Base-by-base conservation (phyloP, 768 basidiomycete species). In the Lanmaoa rubissima region DNA sequence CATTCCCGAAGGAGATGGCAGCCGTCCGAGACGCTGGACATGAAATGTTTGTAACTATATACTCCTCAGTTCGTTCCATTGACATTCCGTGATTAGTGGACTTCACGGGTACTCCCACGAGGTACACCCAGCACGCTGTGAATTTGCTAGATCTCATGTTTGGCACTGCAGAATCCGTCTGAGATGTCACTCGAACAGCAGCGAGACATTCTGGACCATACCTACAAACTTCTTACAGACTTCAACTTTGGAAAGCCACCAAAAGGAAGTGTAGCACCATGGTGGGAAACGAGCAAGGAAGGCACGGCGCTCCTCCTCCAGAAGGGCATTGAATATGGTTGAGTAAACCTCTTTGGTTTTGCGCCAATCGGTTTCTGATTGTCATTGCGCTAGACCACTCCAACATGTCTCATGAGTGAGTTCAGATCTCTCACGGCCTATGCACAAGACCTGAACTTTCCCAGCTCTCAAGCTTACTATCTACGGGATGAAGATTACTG, bases 221-320 rank as follows among this genome's bases (percentile, higher is more conserved):
- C 86, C 1, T 78, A 80, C 69, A 74, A 81, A 19, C 74, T 87
- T n/a, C 72, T 89, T 41, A 87, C 86, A 1, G 76, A 78, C 13
- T 89, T 89, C 65, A 87, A 86, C 65, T 71, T 80, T 57, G 82
- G 83, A 26, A 69, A 78, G 16, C 74, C 82, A 24, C 84, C 84
- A 0, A 82, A 81, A 66, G 85, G 84, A 39, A 82, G 79, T 48
- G 86, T 88, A 35, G 88, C 87, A 1, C 88, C 87, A 0, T 91
- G 88, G 87, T 91, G 88, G 88, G 89, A 91, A 67, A 82, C 82
- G 3, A 85, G 82, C 69, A 83, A 80, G 58, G 86, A 87, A 67
- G 84, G 84, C 4, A 82, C 82, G 0, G 71, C 80, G 16, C 74
- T 90, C 26, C 72, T 90, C 26, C 77, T 88, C 24, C 84, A 86